Evolutionary conservation across 495 filamentous ascomycete species (phyloP), one percentile per base, ranked within the genome.

Genomic region (Penicillium pancosmium): DNA sequence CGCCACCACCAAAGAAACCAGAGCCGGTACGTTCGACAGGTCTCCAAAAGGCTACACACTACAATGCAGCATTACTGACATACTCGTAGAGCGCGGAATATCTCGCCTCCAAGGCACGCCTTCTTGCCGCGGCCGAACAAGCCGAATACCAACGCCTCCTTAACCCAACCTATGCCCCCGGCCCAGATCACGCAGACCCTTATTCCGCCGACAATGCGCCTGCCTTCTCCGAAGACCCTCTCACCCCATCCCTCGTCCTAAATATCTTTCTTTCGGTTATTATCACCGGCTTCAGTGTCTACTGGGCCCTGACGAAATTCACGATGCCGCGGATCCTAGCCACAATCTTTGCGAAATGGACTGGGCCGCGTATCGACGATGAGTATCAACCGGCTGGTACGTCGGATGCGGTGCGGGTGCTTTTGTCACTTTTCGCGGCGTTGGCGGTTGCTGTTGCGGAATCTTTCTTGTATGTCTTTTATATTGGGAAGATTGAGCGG

Each of bases 391-490:
- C 48, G 16, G 56, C 38, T 18, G 66, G 74, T 10, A 59, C 66
- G 19, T 69, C 69, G 5, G 73, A 78, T 54, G 67, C 75, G 13
- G 70, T 77, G 23, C 62, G 68, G 18, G 75, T 80, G 13, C 47
- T 80, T 4, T n/a, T 80, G 6, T 71, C 76, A 31, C 46, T 81
- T 11, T 69, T 72, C 60, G 72, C 67, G 23, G 77, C 74, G 23
- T 16, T 80, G 38, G 59, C 90, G 18, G 91, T 97, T 21, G 92
- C 88, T 4, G 77, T 95, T 47, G 93, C 92, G 5, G 94, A 98
- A 72, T 88, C 94, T 10, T 86, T 87, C 21, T 85, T 98, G 38
- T 97, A 98, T 72, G 85, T 83, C 11, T 91, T 91, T 7, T 98
- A 96, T 75, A 72, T 96, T 43, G 81, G 87, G 75, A 86, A 92